These are phyloP conservation scores for Cystobasidium onofrii DNA, from an alignment of 768 basidiomycete genomes.

Conservation along the genomic window DNA sequence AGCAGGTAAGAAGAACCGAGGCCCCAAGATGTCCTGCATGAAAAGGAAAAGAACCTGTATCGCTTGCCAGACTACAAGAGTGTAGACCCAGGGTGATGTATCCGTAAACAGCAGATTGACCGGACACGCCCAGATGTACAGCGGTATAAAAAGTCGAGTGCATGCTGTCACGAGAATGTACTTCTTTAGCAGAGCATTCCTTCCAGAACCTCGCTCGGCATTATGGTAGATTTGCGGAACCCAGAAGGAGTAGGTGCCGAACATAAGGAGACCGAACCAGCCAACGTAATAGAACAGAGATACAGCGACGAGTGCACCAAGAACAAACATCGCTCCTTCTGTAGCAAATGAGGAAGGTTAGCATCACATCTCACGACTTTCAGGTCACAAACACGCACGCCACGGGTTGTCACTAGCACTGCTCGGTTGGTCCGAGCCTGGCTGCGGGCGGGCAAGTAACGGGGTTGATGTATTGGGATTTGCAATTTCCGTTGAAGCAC, in stretches of 20 bases:
- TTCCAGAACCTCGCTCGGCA: slow-evolving; percentile 37
- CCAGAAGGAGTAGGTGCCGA: slow-evolving; percentile 31
- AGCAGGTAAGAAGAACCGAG: slow-evolving; percentile 39
- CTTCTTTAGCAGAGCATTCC: slow-evolving; percentile 36
- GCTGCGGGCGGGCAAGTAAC: background rate
- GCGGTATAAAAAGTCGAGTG: slow-evolving; percentile 37
- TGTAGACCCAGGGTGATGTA: slow-evolving; percentile 34
- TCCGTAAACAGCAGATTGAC: slow-evolving; percentile 39
- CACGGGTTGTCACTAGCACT: background rate
- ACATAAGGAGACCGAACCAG: slow-evolving; percentile 33
- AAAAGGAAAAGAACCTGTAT: slow-evolving; percentile 36
- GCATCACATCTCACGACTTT: background rate
- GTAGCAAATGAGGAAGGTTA: background rate
- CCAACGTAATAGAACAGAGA: slow-evolving; percentile 17
- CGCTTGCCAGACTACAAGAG: slow-evolving; percentile 36
- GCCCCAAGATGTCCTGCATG: slow-evolving; percentile 35
- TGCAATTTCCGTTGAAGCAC: background rate
- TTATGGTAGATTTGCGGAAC: slow-evolving; percentile 42
- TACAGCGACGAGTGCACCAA: background rate
- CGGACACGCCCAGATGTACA: slow-evolving; percentile 40
- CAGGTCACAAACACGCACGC: background rate
- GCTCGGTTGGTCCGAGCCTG: background rate
- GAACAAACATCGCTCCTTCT: background rate
- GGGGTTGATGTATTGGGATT: background rate
- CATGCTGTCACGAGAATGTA: slow-evolving; percentile 39